Evolutionary conservation across 192 early-diverging fungal species (phyloP).

Genomic region (Entomortierella beljakovae): DNA sequence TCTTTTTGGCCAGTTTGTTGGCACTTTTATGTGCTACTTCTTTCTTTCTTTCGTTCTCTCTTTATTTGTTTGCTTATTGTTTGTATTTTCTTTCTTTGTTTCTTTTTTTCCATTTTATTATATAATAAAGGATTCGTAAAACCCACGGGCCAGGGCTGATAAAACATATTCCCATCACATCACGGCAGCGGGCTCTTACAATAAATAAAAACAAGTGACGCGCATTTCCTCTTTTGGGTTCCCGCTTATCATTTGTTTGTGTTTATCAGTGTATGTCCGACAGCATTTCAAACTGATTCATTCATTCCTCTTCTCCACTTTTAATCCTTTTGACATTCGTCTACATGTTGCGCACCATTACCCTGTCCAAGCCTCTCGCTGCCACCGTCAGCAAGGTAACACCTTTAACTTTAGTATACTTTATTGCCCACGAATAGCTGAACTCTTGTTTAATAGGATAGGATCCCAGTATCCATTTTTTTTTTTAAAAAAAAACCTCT

Average conservation of each 20-base stretch:
- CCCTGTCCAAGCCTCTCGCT: conserved; percentile 48
- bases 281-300: neutral
- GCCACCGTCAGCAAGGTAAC: conserved; percentile 45
- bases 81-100: too few relatives aligned
- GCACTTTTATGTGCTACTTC: too few relatives aligned
- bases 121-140: too few relatives aligned
- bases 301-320: conserved; percentile 3
- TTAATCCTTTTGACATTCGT: neutral
- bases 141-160: conserved; percentile 17
- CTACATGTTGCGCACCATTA: conserved; percentile 44
- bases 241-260: conserved; percentile 19
- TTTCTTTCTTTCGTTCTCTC: too few relatives aligned
- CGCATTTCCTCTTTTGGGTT: conserved; percentile 8
- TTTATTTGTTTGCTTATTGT: too few relatives aligned
- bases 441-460: neutral
- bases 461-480: neutral
- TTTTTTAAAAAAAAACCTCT: neutral
- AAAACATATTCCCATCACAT: conserved; percentile 1
- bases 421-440: too few relatives aligned
- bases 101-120: too few relatives aligned
- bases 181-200: neutral
- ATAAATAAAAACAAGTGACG: too few relatives aligned
- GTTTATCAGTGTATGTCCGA: too few relatives aligned
- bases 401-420: neutral
- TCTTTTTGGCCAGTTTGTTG: too few relatives aligned